Conservation (phyloP, 208 protist genomes). For the Wallacemonas sp. region DNA sequence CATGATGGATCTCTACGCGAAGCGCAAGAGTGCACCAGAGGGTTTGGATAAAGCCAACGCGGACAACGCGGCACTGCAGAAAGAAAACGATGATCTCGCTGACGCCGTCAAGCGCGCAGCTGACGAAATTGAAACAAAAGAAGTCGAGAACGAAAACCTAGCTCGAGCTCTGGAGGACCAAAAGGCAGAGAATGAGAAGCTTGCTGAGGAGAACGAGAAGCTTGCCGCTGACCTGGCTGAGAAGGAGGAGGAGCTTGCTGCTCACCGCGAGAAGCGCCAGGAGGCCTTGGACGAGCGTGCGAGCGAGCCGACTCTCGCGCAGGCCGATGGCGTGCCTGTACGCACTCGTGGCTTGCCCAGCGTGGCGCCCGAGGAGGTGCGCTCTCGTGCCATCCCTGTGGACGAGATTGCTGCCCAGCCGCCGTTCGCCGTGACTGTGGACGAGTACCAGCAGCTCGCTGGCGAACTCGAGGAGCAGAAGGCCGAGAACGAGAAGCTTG, state of each 20-base stretch:
- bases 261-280: slow-evolving; percentile 27
- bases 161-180: slow-evolving; percentile 12
- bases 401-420: slow-evolving; percentile 17
- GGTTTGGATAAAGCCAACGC: slow-evolving; percentile 21
- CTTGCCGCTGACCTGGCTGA: slow-evolving; percentile 16
- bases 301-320: slow-evolving; percentile 19
- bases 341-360: background rate
- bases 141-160: slow-evolving; percentile 5
- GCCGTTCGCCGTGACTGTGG: slow-evolving; percentile 26
- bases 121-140: slow-evolving; percentile 23
- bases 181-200: slow-evolving; percentile 26
- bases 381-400: slow-evolving; percentile 1
- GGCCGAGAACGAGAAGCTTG: slow-evolving; percentile 31
- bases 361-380: background rate
- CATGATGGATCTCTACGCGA: background rate
- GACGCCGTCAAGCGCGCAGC: slow-evolving; percentile 13
- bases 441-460: slow-evolving; percentile 29
- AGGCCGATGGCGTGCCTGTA: slow-evolving; percentile 1
- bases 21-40: slow-evolving; percentile 22
- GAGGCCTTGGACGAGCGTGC: slow-evolving; percentile 26
- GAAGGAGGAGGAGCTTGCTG: slow-evolving; percentile 21
- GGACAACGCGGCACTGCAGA: slow-evolving; percentile 7
- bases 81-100: slow-evolving; percentile 17
- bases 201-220: slow-evolving; percentile 27
- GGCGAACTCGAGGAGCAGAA: slow-evolving; percentile 22